Evolutionary conservation across 352 stramenopile genomes (phyloP).

Genomic region (Aphanomyces invadans): DNA sequence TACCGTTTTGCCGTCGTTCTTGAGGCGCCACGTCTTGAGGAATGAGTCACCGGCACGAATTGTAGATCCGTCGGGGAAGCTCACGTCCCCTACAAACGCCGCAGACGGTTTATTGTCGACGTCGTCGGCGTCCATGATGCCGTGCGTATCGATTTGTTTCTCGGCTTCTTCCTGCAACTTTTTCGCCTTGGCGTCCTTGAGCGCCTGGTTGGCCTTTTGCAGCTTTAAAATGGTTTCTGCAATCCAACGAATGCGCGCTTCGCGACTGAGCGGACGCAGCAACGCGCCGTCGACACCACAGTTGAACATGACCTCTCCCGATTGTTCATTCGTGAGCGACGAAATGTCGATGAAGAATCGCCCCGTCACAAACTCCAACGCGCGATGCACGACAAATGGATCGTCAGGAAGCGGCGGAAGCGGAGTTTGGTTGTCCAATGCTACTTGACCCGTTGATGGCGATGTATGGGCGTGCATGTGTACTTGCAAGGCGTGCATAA

Average conservation of each 20-base stretch:
- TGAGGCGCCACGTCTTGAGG: slow-evolving; percentile 84
- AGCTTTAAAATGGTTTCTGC: slow-evolving; percentile 20
- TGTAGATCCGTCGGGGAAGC: slow-evolving; percentile 78
- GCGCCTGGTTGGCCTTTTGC: slow-evolving; percentile 11
- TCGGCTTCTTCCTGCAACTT: background rate
- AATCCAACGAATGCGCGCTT: slow-evolving; percentile 16
- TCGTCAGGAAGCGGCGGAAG: slow-evolving; percentile 14
- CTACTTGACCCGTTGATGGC: background rate
- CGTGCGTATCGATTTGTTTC: slow-evolving; percentile 8
- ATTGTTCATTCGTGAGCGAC: slow-evolving; percentile 18
- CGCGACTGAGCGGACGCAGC: background rate
- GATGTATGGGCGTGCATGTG: slow-evolving; percentile 9
- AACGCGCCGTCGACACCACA: slow-evolving; percentile 1
- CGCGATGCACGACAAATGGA: slow-evolving; percentile 8
- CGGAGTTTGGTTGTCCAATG: too few relatives aligned
- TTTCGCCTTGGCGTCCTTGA: slow-evolving; percentile 4
- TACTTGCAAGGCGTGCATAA: slow-evolving; percentile 20
- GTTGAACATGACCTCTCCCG: slow-evolving; percentile 24
- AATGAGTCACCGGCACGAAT: slow-evolving; percentile 60
- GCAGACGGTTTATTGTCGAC: slow-evolving; percentile 24
- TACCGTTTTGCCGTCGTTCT: slow-evolving; percentile 50
- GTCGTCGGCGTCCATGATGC: slow-evolving; percentile 23
- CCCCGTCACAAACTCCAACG: slow-evolving; percentile 15
- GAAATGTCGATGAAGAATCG: slow-evolving; percentile 19
- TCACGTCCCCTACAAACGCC: slow-evolving; percentile 83